A percentile compares a stretch with the other conserved stretches of the same genome.
phyloP scores from a whole-genome alignment of 225 moss, liverwort and hornwort genomes.

The Anthoceros angustus region DNA sequence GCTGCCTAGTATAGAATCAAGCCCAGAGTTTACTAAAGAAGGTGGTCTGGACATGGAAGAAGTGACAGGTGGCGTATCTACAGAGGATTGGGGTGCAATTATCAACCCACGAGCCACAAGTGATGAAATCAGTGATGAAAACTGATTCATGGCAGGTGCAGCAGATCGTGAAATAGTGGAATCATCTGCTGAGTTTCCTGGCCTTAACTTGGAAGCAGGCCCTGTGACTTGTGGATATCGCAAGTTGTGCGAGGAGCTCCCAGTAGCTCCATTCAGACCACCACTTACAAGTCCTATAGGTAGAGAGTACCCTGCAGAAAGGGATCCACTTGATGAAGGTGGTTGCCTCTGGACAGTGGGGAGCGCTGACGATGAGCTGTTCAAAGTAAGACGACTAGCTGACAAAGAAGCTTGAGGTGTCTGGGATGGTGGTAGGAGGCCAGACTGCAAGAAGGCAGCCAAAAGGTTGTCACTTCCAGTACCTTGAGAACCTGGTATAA shows the following conservation, averaged over 20 bases:
- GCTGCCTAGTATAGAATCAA: background rate
- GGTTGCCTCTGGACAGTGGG: slow-evolving; percentile 28
- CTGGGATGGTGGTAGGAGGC: slow-evolving; percentile 27
- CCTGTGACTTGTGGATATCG: background rate
- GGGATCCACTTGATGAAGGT: slow-evolving; percentile 53
- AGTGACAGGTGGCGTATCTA: slow-evolving; percentile 16
- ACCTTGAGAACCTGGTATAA: background rate
- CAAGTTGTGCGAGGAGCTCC: background rate
- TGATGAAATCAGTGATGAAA: slow-evolving; percentile 59
- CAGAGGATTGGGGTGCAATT: slow-evolving; percentile 29
- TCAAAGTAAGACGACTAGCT: slow-evolving; percentile 16
- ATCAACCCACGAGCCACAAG: slow-evolving; percentile 84
- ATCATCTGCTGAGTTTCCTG: background rate
- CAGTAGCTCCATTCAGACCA: background rate
- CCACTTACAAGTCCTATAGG: slow-evolving; percentile 10
- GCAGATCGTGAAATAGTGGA: slow-evolving; percentile 13
- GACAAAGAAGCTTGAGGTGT: slow-evolving; percentile 10
- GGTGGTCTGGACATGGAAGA: slow-evolving; percentile 15
- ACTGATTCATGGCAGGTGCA: slow-evolving; percentile 15
- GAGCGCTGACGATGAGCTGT: slow-evolving; percentile 7
- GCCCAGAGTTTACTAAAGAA: background rate
- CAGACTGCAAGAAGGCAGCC: slow-evolving; percentile 31
- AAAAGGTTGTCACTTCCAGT: slow-evolving; percentile 12
- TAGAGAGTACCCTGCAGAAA: slow-evolving; percentile 33
- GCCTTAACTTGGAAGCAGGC: background rate